These are phyloP conservation scores for Litchi chinensis DNA, from an alignment of 345 rosid species.

Conservation along the genomic window DNA sequence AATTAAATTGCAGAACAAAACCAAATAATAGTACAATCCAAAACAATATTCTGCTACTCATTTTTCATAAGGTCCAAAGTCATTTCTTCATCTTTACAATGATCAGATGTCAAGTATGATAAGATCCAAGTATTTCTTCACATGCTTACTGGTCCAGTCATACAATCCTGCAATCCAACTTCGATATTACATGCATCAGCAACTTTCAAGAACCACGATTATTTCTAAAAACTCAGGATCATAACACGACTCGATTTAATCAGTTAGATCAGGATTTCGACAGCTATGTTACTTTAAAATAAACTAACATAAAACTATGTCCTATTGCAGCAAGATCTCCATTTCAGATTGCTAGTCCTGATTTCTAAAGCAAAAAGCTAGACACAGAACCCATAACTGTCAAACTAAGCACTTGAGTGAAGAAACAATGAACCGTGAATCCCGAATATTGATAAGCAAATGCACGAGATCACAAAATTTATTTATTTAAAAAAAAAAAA, in stretches of 20 bases:
- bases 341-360: neutral
- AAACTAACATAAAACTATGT: neutral
- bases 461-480: neutral
- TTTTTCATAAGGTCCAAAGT: neutral
- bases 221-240: neutral
- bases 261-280: neutral
- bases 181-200: neutral
- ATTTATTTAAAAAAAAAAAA: too few relatives aligned
- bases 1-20: neutral
- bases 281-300: conserved; percentile 1
- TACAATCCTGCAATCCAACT: neutral
- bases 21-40: neutral
- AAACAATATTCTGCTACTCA: neutral
- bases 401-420: neutral
- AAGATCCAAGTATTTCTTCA: neutral
- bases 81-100: neutral
- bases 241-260: neutral
- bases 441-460: neutral
- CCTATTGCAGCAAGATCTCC: neutral
- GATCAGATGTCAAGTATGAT: neutral
- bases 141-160: neutral
- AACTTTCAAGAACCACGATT: neutral
- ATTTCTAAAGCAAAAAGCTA: neutral
- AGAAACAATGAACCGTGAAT: neutral
- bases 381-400: neutral